Evolutionary conservation across 164 flowering plant species (phyloP), one percentile per base, ranked within the genome.

Genomic region (Macadamia integrifolia): DNA sequence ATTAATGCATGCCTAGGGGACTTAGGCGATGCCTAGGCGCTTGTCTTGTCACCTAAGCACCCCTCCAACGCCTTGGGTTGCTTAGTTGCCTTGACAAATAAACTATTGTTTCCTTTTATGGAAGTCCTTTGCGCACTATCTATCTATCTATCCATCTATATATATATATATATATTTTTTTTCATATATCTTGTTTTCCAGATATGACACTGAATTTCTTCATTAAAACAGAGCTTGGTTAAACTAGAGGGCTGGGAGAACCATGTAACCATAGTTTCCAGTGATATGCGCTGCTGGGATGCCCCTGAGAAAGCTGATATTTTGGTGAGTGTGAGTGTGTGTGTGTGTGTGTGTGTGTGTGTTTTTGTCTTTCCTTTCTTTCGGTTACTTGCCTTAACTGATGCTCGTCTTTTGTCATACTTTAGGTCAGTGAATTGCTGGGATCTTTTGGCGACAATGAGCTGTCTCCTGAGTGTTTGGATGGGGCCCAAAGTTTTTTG

Each of bases 391-490:
- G n/a, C 32, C 32, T 31, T 28, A 63, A 15, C 13, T 63, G 31
- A 64, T 14, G 13, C 42, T 48, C 59, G 46, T 55, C 50, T 62
- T 8, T 6, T 3, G 63, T 61, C 31, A 49, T 56, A 23, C 46
- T 72, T 14, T 71, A 95, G 99, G 99, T 95, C 66, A 95, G 99
- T 78, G 99, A 95, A 74, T 74, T 95, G 80, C 86, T 95, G 50
- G 99, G 99, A 44, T 95, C 98, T 73, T 95, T 95, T 81, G 99
- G 98, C 64, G 99, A 95, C 74, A 95, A 95, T 79, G 99, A 95
- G 74, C 90, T 95, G 55, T 95, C 99, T 60, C 99, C 99, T 12
- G 99, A 95, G 73, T 95, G 98, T 78, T 93, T 95, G 80, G 98
- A 95, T 83, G 99, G 99, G 69, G 99, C 99, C 29, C 90, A 90